These are phyloP conservation scores for Fusarium aywerte DNA, from an alignment of 2,329 filamentous ascomycete species.

Conservation along the genomic window DNA sequence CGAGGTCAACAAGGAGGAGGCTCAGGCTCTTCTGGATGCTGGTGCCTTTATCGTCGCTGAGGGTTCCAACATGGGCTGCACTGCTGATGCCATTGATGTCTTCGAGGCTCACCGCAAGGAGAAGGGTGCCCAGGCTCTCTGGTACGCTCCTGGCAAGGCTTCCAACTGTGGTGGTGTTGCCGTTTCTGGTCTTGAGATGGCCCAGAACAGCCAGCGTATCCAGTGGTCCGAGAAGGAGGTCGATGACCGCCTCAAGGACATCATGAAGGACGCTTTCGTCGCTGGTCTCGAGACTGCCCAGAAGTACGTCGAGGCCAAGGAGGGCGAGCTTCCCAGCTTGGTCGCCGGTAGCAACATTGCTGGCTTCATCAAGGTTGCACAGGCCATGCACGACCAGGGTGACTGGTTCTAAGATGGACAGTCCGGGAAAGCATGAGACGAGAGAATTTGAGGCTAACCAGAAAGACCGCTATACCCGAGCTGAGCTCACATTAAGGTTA, in stretches of 20 bases:
- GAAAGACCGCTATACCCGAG: conserved; percentile 39
- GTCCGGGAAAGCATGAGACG: conserved; percentile 6
- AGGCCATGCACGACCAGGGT: conserved; percentile 95
- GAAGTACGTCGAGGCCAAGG: conserved; percentile 81
- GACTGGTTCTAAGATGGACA: conserved; percentile 75
- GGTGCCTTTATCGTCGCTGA: conserved; percentile 91
- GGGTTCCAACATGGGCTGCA: conserved; percentile 99
- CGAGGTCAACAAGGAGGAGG: conserved; percentile 93
- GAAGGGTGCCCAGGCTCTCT: conserved; percentile 77
- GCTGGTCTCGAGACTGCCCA: conserved; percentile 89
- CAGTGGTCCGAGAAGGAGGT: conserved; percentile 91
- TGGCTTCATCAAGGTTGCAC: conserved; percentile 94
- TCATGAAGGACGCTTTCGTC: conserved; percentile 95
- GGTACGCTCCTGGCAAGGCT: conserved; percentile 97
- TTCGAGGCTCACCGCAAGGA: conserved; percentile 84
- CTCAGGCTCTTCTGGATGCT: conserved; percentile 78
- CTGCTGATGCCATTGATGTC: conserved; percentile 90
- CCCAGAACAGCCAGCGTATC: conserved; percentile 91
- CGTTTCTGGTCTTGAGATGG: conserved; percentile 98
- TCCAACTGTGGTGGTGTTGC: conserved; percentile 98
- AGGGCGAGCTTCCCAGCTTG: conserved; percentile 87
- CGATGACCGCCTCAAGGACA: conserved; percentile 87
- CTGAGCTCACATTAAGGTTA: conserved; percentile 40
- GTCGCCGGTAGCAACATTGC: conserved; percentile 97
- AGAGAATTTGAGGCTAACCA: conserved; percentile 18